These are phyloP conservation scores for Apophysomyces sp. DNA, from an alignment of 371 early-diverging fungal genomes.

Conservation along the genomic window DNA sequence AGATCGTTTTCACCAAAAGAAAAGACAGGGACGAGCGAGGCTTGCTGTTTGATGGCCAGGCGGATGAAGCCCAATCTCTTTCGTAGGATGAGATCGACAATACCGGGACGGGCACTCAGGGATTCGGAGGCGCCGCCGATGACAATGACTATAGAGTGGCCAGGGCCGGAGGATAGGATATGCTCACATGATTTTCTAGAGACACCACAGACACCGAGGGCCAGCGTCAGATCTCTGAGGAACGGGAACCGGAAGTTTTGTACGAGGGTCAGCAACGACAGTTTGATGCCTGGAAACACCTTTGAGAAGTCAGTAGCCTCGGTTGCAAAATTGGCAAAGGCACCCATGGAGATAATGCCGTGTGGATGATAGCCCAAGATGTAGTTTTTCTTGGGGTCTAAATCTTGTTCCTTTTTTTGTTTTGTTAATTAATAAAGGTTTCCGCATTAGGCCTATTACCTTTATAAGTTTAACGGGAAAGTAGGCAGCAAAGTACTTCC, in stretches of 20 bases:
- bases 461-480: slow-evolving; percentile 78
- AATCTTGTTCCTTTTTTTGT: not conserved
- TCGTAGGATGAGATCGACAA: slow-evolving; percentile 59
- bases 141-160: slow-evolving; percentile 69
- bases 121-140: slow-evolving; percentile 79
- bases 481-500: slow-evolving; percentile 78
- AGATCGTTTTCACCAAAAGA: slow-evolving; percentile 83
- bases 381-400: slow-evolving; percentile 60
- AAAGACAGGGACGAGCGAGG: slow-evolving; percentile 68
- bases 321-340: slow-evolving; percentile 74
- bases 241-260: slow-evolving; percentile 65
- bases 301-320: slow-evolving; percentile 61
- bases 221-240: slow-evolving; percentile 67
- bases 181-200: slow-evolving; percentile 67
- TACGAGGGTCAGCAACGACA: slow-evolving; percentile 56
- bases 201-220: slow-evolving; percentile 72
- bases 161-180: slow-evolving; percentile 68
- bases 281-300: slow-evolving; percentile 61
- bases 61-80: slow-evolving; percentile 75
- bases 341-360: slow-evolving; percentile 80
- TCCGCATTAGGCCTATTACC: slow-evolving; percentile 36
- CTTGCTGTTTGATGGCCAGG: slow-evolving; percentile 65
- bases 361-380: slow-evolving; percentile 81
- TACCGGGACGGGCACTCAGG: slow-evolving; percentile 60
- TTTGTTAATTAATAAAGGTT: too few relatives aligned